phyloP scores from a whole-genome alignment of 2,329 filamentous ascomycete species.

The Clonostachys chloroleuca region DNA sequence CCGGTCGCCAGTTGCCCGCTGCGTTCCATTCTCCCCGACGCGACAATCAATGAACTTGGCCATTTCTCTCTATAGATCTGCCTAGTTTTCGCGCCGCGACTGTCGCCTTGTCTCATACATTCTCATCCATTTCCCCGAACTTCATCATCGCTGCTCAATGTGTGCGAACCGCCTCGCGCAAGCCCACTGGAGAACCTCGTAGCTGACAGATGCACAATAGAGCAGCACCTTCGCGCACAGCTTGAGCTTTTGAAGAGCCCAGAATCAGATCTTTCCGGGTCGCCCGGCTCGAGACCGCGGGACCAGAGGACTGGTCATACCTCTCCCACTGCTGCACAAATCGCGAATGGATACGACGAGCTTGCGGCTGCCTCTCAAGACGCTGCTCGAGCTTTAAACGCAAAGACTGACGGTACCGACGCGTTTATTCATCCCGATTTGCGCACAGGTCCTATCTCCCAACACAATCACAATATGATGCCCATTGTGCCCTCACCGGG shows the following conservation, averaged over 20 bases:
- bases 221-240: constrained; percentile 36
- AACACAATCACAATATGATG: constrained; percentile 28
- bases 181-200: neutral
- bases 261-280: constrained; percentile 20
- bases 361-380: constrained; percentile 25
- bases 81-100: too few species aligned
- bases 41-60: too few species aligned
- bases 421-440: constrained; percentile 45
- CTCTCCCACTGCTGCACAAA: constrained; percentile 18
- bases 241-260: constrained; percentile 34
- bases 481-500: constrained; percentile 17
- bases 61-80: too few species aligned
- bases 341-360: constrained; percentile 42
- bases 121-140: too few species aligned
- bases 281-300: constrained; percentile 8
- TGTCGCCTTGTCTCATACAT: too few species aligned
- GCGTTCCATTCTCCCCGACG: too few species aligned
- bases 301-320: constrained; percentile 18
- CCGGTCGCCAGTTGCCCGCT: too few species aligned
- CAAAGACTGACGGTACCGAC: constrained; percentile 30
- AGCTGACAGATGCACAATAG: constrained; percentile 10
- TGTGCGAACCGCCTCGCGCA: neutral
- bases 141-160: too few species aligned
- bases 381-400: constrained; percentile 22
- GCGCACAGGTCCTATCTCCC: constrained; percentile 15